phyloP scores from a whole-genome alignment of 2,329 filamentous ascomycete species.

The Chaetomium olivaceum region DNA sequence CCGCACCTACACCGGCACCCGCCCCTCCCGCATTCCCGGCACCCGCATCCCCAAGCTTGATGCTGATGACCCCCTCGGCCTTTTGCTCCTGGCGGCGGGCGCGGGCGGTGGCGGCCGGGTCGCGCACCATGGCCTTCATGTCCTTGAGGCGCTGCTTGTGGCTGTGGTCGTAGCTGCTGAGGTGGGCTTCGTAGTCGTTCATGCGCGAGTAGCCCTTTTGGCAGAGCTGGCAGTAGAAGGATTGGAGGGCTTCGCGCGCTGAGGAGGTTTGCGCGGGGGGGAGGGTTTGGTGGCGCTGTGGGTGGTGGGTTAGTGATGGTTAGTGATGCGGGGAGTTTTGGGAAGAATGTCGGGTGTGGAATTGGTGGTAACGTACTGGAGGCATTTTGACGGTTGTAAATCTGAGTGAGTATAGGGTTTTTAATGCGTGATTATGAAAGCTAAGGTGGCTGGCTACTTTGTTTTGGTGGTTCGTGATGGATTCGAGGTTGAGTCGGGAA shows the following conservation, averaged over 20 bases:
- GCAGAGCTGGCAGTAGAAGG: slow-evolving; percentile 85
- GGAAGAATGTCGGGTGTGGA: slow-evolving; percentile 33
- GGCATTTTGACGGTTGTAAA: slow-evolving; percentile 47
- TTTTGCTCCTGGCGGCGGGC: slow-evolving; percentile 71
- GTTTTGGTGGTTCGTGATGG: background rate
- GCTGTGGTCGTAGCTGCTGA: slow-evolving; percentile 91
- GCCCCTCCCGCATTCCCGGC: no score
- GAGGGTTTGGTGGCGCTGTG: slow-evolving; percentile 57
- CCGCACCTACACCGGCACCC: slow-evolving; percentile 20
- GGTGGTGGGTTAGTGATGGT: background rate
- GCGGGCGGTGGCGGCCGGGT: slow-evolving; percentile 64
- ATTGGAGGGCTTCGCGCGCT: slow-evolving; percentile 74
- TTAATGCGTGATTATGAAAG: background rate
- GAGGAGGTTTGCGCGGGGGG: slow-evolving; percentile 60
- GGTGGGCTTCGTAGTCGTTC: slow-evolving; percentile 94
- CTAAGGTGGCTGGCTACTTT: background rate
- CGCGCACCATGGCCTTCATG: slow-evolving; percentile 80
- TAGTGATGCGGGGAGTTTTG: background rate
- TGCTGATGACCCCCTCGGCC: slow-evolving; percentile 67
- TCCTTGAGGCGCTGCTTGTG: slow-evolving; percentile 89
- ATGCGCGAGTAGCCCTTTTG: slow-evolving; percentile 92
- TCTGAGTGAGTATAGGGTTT: background rate
- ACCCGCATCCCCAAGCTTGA: slow-evolving; percentile 56
- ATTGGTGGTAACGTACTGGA: slow-evolving; percentile 47
- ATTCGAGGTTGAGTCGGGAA: background rate